Evolutionary conservation across 352 stramenopile genomes (phyloP), one percentile per base, ranked within the genome.

Genomic region (Globisporangium nodosum): DNA sequence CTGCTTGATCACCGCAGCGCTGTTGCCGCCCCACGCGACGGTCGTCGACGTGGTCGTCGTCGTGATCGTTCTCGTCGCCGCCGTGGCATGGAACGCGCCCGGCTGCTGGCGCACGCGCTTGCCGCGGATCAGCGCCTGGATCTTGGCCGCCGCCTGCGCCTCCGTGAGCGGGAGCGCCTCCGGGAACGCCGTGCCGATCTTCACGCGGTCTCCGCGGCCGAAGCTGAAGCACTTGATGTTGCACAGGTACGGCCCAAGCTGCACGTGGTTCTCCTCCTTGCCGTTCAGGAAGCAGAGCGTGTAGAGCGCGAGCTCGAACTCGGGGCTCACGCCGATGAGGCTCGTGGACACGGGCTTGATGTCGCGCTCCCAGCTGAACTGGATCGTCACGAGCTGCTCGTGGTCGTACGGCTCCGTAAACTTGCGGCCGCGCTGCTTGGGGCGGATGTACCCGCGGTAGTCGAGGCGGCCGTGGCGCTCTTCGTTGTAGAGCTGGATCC

Each of bases 231-330:
- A 96, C 69, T 96, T 97, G 70, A 96, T 87, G 67, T 95, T 95
- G 66, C 76, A 78, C 56, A 88, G 68, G 69, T 96, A 96, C 7
- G 82, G 80, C 2, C 89, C 89, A 3, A 88, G 69, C 46, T 95
- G 77, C 49, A 96, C 88, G 55, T 89, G 69, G 55, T 97, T 91
- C 33, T 92, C 78, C 35, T 98, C 80, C 52, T 87, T 69, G 53
- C 87, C 92, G 45, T 96, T 90, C 24, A 98, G 63, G 68, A 98
- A 98, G 60, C 90, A 97, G 68, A 98, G 85, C 2, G 93, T 98
- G 74, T 98, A 98, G n/a, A 98, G 67, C 21, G 96, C 94, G 66
- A 98, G 85, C 71, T 98, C 96, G 50, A 98, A 98, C 68, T 98
- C 96, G 4, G 94, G 94, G 43, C 85, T 97, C 18, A 97, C 90